Evolutionary conservation across 805 yeast genomes (phyloP).

Genomic region (Yamadazyma philogaea): DNA sequence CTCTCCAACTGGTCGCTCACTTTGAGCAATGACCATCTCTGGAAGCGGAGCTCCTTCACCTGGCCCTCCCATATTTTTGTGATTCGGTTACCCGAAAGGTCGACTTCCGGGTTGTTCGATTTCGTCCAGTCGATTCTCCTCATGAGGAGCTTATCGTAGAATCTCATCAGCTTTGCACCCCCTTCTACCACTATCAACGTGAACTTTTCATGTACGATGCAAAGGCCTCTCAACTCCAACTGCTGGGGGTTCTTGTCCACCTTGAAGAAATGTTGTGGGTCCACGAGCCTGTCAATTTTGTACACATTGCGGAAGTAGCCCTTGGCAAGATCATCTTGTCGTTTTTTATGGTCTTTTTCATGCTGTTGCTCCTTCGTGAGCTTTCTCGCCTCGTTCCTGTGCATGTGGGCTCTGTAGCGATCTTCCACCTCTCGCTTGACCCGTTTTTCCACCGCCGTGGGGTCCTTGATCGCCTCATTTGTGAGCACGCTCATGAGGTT

Average conservation of each 20-base stretch:
- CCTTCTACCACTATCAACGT: constrained; percentile 76
- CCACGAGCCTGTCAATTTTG: constrained; percentile 48
- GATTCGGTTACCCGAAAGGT: constrained; percentile 45
- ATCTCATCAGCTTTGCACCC: constrained; percentile 55
- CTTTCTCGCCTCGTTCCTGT: constrained; percentile 59
- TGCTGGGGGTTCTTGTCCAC: constrained; percentile 81
- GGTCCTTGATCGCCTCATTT: constrained; percentile 81
- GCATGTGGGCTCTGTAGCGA: constrained; percentile 57
- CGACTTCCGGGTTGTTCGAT: constrained; percentile 17
- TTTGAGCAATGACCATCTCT: constrained; percentile 65
- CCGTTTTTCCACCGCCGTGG: constrained; percentile 75
- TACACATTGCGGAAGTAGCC: constrained; percentile 63
- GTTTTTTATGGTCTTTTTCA: constrained; percentile 44
- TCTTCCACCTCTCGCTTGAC: constrained; percentile 69
- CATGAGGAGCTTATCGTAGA: constrained; percentile 59
- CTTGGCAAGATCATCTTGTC: constrained; percentile 45
- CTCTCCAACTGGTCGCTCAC: constrained; percentile 53
- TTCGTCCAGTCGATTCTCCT: constrained; percentile 71
- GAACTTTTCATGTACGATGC: constrained; percentile 44
- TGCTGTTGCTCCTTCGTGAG: constrained; percentile 55
- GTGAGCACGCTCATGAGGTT: constrained; percentile 86
- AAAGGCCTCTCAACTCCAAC: constrained; percentile 60
- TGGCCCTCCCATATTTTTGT: constrained; percentile 70
- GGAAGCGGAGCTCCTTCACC: constrained; percentile 50
- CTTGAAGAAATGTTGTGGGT: constrained; percentile 69